Evolutionary conservation across 768 basidiomycete species (phyloP), one percentile per base, ranked within the genome.

Genomic region (Boletus bicolor): DNA sequence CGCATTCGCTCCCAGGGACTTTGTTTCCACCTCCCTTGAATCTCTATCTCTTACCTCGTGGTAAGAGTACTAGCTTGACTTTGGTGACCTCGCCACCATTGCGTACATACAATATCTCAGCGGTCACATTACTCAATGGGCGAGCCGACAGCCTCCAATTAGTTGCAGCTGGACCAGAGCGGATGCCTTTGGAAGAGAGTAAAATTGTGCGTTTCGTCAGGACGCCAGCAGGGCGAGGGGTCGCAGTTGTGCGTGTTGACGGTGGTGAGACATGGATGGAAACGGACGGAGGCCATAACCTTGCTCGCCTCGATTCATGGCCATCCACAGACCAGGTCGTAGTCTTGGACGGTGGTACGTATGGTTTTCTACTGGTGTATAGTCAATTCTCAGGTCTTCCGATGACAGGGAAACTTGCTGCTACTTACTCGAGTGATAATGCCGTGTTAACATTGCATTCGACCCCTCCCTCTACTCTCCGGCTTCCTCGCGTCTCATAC

Each of bases 151-250:
- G 83, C 9, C 68, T 92, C 30, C 69, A 56, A 39, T 68, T 80
- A 17, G 66, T 72, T 54, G 76, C 80, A 7, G 72, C 72, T 30
- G 73, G 75, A 49, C 56, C 76, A 21, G 72, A 77, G 15, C 73
- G 71, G 28, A 59, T 75, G 36, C 67, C 72, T 21, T 70, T 72
- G 51, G 83, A 87, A 60, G 79, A 84, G 41, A 73, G 76, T 14
- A 73, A 75, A 42, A 82, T 92, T 54, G 61, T 77, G 12, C 77
- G 79, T 37, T 86, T 92, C 60, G 82, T 89, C 37, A 79, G 91
- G 57, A 92, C 91, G 3, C 86, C 89, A 1, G 87, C 91, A 55
- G 91, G 91, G 1, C 78, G 77, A 50, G 91, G 88, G 7, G 78
- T 93, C 36, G 89, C 82, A 12, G 81, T 87, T 14, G 72, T 87